These are phyloP conservation scores for Thamnidium elegans DNA, from an alignment of 192 early-diverging fungal species.

Conservation along the genomic window DNA sequence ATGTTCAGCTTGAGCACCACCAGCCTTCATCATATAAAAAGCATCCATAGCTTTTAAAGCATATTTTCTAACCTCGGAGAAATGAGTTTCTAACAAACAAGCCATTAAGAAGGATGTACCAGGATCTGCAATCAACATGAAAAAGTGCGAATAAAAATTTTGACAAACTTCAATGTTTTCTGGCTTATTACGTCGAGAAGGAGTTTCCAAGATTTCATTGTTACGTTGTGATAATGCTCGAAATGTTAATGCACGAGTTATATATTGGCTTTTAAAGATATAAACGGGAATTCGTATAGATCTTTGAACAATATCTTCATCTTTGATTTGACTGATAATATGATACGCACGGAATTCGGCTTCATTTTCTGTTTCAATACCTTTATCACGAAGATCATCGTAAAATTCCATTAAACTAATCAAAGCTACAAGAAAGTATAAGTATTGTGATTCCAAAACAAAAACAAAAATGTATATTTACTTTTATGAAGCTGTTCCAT, in stretches of 20 bases:
- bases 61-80: slow-evolving; percentile 68
- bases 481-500: slow-evolving; percentile 87
- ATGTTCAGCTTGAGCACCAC: slow-evolving; percentile 27
- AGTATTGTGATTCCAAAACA: background rate
- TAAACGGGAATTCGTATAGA: slow-evolving; percentile 54
- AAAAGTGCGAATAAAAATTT: slow-evolving; percentile 71
- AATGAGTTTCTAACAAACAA: slow-evolving; percentile 74
- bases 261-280: slow-evolving; percentile 56
- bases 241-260: slow-evolving; percentile 73
- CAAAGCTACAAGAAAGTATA: slow-evolving; percentile 47
- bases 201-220: slow-evolving; percentile 39
- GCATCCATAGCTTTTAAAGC: slow-evolving; percentile 74
- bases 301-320: too few relatives aligned
- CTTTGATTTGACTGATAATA: slow-evolving; percentile 70
- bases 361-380: slow-evolving; percentile 67
- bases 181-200: slow-evolving; percentile 40
- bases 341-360: slow-evolving; percentile 91
- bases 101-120: slow-evolving; percentile 72
- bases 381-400: slow-evolving; percentile 62
- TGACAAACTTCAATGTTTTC: slow-evolving; percentile 54
- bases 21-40: slow-evolving; percentile 41
- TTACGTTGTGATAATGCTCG: slow-evolving; percentile 56
- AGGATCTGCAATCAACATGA: slow-evolving; percentile 58
- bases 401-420: slow-evolving; percentile 86
- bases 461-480: slow-evolving; percentile 26